phyloP scores from a whole-genome alignment of 2,329 filamentous ascomycete genomes.

The Colletotrichum magnum region DNA sequence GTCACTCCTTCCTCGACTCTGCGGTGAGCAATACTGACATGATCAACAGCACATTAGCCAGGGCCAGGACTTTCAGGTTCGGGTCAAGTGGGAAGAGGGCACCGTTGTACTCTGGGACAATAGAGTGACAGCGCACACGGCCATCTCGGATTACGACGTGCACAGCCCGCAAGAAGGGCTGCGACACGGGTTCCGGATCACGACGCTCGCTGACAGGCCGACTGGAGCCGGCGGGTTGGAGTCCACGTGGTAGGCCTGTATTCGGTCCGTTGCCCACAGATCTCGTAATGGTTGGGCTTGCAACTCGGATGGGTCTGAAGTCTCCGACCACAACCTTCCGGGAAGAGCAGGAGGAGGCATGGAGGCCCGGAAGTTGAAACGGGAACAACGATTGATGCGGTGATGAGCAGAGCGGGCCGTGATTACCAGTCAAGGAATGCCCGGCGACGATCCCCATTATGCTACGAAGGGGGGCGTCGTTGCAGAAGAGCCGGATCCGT shows the following conservation, averaged over 20 bases:
- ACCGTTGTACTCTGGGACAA: constrained; percentile 81
- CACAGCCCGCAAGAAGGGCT: constrained; percentile 55
- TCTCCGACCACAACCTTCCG: not conserved
- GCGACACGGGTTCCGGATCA: constrained; percentile 58
- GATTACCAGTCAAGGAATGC: not conserved
- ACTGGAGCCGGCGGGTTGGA: constrained; percentile 54
- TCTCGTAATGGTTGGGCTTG: constrained; percentile 5
- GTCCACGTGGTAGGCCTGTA: constrained; percentile 50
- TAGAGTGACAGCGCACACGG: constrained; percentile 63
- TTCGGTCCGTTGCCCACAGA: not conserved
- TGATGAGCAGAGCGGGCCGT: not conserved
- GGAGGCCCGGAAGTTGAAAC: constrained; percentile 28
- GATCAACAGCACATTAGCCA: constrained; percentile 58
- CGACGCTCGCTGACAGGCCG: constrained; percentile 55
- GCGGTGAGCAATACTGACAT: not conserved
- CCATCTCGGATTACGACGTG: constrained; percentile 60
- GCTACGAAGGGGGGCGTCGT: not conserved
- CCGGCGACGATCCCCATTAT: not conserved
- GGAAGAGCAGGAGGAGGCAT: not conserved
- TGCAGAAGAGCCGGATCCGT: constrained; percentile 6
- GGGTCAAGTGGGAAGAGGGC: constrained; percentile 74
- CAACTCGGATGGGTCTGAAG: constrained; percentile 14
- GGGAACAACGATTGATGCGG: constrained; percentile 20
- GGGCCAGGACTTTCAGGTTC: constrained; percentile 77
- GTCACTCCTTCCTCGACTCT: not conserved